Evolutionary conservation across 2,329 filamentous ascomycete genomes (phyloP), one percentile per base, ranked within the genome.

Genomic region (Hypoxylon sp.): DNA sequence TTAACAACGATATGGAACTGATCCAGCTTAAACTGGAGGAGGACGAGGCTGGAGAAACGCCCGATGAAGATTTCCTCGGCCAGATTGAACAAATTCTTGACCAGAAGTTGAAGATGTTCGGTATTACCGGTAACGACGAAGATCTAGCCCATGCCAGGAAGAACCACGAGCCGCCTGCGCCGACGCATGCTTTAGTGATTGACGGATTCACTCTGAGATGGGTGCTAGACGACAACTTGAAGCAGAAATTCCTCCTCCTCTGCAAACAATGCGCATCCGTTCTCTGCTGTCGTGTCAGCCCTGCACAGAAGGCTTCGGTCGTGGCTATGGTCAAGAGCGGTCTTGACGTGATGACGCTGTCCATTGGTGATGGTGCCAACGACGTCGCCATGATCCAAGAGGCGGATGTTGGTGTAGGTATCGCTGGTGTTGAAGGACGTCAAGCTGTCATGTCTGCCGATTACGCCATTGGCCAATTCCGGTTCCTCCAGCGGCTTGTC

Each of bases 331-430:
- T 99, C 68, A 97, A 97, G 82, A 90, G 89, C 65, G 94, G 95
- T 22, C 82, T 99, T 44, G 93, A 98, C 75, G 94, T 98, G 73
- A 97, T 99, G 89, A 97, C 95, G 0, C 85, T 97, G 30, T 94
- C 93, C 1, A 91, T 97, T 62, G 94, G 94, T 64, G 94, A 97
- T 73, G 94, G 94, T 74, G 94, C 94, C 74, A 97, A 97, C 76
- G 94, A 97, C 78, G 93, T 97, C 65, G 93, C 94, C 70, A 97
- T 97, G 94, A 97, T 97, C 72, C 94, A 97, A 78, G 93, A 97
- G 78, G 94, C 94, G 15, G 92, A 97, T 76, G 92, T 97, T n/a
- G 94, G 94, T 76, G 93, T 97, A 44, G 94, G 94, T 78, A 97
- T 97, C 76, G 93, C 93, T 65, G 94, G 94, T 79, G 91, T 94